These are phyloP conservation scores for Colletotrichum karsti DNA, from an alignment of 2,329 filamentous ascomycete genomes.

Conservation along the genomic window DNA sequence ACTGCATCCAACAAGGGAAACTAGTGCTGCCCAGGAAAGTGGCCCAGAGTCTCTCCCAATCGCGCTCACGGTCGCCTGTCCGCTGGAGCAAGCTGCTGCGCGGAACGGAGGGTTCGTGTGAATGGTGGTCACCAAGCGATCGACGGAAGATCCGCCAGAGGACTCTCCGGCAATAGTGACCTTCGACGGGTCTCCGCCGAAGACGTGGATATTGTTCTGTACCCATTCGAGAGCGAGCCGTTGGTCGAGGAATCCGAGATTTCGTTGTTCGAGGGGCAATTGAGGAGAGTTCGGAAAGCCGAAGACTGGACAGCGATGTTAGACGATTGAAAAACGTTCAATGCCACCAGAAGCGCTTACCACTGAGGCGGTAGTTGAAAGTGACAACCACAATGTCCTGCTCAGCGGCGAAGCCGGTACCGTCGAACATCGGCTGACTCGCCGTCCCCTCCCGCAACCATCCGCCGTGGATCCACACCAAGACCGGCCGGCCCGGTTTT, in stretches of 20 bases:
- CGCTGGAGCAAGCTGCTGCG: constrained; percentile 5
- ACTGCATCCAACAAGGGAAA: not conserved
- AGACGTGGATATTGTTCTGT: constrained; percentile 67
- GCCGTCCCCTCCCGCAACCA: constrained; percentile 11
- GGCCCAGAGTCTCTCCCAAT: not conserved
- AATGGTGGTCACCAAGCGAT: not conserved
- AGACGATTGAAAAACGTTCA: not conserved
- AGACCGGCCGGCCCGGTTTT: constrained; percentile 11
- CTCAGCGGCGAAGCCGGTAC: constrained; percentile 5
- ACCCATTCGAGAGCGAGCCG: constrained; percentile 66
- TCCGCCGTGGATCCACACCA: constrained; percentile 29
- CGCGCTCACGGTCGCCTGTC: constrained; percentile 1
- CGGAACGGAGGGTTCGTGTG: not conserved
- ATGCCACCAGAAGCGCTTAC: not conserved
- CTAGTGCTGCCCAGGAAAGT: constrained; percentile 1
- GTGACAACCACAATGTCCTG: constrained; percentile 18
- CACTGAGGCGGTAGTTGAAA: constrained; percentile 12
- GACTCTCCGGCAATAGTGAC: constrained; percentile 70
- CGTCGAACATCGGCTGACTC: constrained; percentile 10
- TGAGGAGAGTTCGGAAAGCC: constrained; percentile 11
- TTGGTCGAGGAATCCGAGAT: constrained; percentile 66
- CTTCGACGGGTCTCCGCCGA: constrained; percentile 69
- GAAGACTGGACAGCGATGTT: not conserved
- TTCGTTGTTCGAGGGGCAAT: constrained; percentile 34
- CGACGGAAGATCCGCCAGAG: constrained; percentile 62